phyloP scores from a whole-genome alignment of 2,329 filamentous ascomycete genomes.

The Beauveria sp. region DNA sequence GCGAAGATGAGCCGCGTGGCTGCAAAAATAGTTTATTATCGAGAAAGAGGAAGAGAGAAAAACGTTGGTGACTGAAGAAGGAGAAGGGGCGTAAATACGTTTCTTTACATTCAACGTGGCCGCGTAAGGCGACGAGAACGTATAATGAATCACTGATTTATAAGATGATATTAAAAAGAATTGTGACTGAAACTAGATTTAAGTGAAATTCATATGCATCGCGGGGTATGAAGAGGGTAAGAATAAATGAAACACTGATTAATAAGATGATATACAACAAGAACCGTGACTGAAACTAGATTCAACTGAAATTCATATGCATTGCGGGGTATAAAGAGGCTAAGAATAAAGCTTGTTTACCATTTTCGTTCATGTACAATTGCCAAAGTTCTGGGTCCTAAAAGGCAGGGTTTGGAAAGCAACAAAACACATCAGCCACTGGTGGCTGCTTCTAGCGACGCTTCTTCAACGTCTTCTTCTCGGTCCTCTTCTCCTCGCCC shows the following conservation, averaged over 20 bases:
- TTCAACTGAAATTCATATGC: neutral
- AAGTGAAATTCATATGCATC: neutral
- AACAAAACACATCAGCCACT: neutral
- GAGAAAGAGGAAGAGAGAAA: neutral
- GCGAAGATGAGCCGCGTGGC: neutral
- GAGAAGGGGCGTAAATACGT: neutral
- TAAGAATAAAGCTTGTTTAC: neutral
- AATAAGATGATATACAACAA: neutral
- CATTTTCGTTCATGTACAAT: neutral
- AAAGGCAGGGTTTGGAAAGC: neutral
- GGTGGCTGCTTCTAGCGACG: slow-evolving; percentile 1
- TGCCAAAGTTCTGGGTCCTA: neutral
- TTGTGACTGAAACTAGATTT: neutral
- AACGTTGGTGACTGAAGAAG: neutral
- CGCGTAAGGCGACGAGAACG: neutral
- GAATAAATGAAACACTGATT: neutral
- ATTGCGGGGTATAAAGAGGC: neutral
- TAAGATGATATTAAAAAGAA: neutral
- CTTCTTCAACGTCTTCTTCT: slow-evolving; percentile 7
- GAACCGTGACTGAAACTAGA: neutral
- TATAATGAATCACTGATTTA: neutral
- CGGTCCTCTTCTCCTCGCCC: slow-evolving; percentile 6
- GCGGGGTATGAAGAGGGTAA: neutral
- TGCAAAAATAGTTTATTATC: neutral
- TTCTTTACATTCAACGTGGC: neutral